Conservation (phyloP, 176 grass and related monocot species). For the Raddia guianensis region DNA sequence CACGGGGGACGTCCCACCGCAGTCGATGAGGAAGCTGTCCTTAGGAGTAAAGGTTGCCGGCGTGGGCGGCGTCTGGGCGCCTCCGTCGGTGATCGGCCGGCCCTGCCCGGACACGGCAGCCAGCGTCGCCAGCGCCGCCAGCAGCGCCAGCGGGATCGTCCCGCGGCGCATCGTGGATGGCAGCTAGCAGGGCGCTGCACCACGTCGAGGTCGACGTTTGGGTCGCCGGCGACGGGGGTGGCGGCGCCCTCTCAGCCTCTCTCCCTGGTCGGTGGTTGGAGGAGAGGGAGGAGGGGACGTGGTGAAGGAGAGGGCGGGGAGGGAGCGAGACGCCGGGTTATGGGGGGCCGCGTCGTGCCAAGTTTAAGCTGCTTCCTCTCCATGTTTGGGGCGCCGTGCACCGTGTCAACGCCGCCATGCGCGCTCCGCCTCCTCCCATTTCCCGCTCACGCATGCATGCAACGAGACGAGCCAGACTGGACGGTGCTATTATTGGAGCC, state of each 20-base stretch:
- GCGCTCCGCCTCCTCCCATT: slow-evolving; percentile 6
- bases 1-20: slow-evolving; percentile 45
- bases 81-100: slow-evolving; percentile 24
- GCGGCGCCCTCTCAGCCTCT: slow-evolving; percentile 47
- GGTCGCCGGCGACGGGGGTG: too few relatives aligned
- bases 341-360: slow-evolving; percentile 24
- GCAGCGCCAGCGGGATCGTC: slow-evolving; percentile 41
- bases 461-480: neutral
- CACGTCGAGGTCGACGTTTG: too few relatives aligned
- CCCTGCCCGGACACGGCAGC: slow-evolving; percentile 40
- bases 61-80: slow-evolving; percentile 21
- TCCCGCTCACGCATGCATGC: too few relatives aligned
- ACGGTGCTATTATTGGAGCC: slow-evolving; percentile 2
- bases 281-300: slow-evolving; percentile 46
- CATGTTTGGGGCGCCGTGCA: slow-evolving; percentile 16
- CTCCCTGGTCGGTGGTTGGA: slow-evolving; percentile 54
- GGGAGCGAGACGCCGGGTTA: slow-evolving; percentile 34
- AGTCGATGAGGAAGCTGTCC: slow-evolving; percentile 84
- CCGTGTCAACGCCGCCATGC: neutral
- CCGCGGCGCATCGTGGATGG: too few relatives aligned
- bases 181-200: too few relatives aligned
- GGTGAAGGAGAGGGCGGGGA: neutral
- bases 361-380: slow-evolving; percentile 36
- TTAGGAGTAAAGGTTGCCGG: slow-evolving; percentile 55
- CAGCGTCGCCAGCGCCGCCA: slow-evolving; percentile 4